phyloP scores from a whole-genome alignment of 192 early-diverging fungal genomes.

The Mortierella alpina region DNA sequence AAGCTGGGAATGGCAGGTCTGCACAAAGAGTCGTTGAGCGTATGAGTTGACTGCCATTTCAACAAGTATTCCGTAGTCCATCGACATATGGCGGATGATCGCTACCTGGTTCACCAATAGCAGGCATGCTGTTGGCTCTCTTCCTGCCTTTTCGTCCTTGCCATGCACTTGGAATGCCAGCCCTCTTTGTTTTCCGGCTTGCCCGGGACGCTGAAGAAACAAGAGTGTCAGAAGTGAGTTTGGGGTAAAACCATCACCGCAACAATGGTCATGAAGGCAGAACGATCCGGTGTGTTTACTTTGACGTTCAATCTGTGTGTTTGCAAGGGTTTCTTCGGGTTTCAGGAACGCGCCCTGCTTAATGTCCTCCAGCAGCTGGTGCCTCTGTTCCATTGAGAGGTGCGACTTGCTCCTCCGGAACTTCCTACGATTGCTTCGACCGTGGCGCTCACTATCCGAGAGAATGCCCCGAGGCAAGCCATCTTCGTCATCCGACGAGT shows the following conservation, averaged over 20 bases:
- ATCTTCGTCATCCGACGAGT: constrained; percentile 44
- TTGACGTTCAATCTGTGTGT: constrained; percentile 26
- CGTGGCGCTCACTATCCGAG: constrained; percentile 45
- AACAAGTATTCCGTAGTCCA: background rate
- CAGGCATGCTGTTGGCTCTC: constrained; percentile 49
- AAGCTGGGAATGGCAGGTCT: constrained; percentile 7
- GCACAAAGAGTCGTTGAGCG: background rate
- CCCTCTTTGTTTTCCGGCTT: constrained; percentile 28
- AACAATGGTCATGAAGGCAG: background rate
- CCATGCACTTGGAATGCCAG: constrained; percentile 37
- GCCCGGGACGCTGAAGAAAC: constrained; percentile 19
- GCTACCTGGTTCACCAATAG: constrained; percentile 44
- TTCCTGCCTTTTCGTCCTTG: constrained; percentile 41
- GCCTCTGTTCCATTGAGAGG: constrained; percentile 37
- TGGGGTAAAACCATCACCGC: background rate
- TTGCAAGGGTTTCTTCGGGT: constrained; percentile 25
- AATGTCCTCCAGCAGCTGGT: constrained; percentile 45
- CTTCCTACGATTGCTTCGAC: constrained; percentile 27
- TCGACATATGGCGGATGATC: background rate
- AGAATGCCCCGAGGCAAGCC: constrained; percentile 49
- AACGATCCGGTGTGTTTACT: constrained; percentile 6
- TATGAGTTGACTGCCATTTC: no score
- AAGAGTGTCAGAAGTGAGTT: background rate
- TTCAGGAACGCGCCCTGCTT: constrained; percentile 32
- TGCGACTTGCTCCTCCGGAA: constrained; percentile 25